These are phyloP conservation scores for Phoma sp. DNA, from an alignment of 2,329 filamentous ascomycete species.

Conservation along the genomic window DNA sequence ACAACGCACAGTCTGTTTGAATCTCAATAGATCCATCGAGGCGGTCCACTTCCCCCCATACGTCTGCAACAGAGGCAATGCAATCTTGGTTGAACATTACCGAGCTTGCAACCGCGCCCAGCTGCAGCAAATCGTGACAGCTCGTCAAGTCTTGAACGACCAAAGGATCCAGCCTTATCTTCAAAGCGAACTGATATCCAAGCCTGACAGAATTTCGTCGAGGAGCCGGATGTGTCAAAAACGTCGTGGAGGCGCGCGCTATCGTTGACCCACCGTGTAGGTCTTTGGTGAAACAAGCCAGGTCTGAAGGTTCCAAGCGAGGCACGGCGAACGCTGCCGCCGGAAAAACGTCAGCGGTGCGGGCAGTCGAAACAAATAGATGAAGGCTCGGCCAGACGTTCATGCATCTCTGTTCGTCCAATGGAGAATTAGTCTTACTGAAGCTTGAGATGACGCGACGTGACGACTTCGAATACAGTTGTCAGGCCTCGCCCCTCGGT, in stretches of 20 bases:
- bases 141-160: too few species aligned
- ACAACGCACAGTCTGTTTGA: conserved; percentile 2
- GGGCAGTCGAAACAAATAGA: conserved; percentile 13
- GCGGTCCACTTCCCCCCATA: neutral
- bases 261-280: conserved; percentile 5
- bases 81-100: neutral
- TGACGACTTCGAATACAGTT: neutral
- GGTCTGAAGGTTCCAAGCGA: conserved; percentile 8
- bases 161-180: too few species aligned
- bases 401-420: conserved; percentile 6
- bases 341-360: conserved; percentile 6
- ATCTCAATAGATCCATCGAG: neutral
- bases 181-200: neutral
- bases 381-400: conserved; percentile 1
- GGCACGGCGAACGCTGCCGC: neutral
- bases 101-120: neutral
- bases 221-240: neutral
- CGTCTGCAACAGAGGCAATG: neutral
- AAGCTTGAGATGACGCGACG: neutral
- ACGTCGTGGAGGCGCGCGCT: conserved; percentile 3
- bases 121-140: neutral
- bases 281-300: conserved; percentile 10
- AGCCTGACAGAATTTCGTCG: neutral
- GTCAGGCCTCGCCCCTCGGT: neutral
- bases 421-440: neutral